Base-by-base conservation (phyloP, 2,329 filamentous ascomycete genomes). In the Trichoderma lentiforme region DNA sequence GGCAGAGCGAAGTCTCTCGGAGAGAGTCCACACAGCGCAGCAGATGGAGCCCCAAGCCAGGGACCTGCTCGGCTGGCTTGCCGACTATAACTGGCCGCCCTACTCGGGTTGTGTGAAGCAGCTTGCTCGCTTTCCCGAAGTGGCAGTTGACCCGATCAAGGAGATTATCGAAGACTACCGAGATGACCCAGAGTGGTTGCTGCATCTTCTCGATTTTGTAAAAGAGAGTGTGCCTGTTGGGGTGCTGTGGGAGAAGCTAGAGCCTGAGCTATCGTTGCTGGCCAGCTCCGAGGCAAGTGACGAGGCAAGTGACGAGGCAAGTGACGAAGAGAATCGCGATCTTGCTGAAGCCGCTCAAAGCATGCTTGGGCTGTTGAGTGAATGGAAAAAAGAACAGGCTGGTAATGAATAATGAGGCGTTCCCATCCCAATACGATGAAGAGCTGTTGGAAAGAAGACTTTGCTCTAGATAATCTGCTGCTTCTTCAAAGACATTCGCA, bases 71-170 rank as follows among this genome's bases (percentile, higher is more conserved):
- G 47, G 8, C 56, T 72, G 71, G 71, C 32, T 65, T 21, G 58
- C 65, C 9, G 71, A 72, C 30, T 7, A 3, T n/a, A 72, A 72
- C 18, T 72, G 71, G 71, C 71, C 71, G 24, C 66, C 67, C 6
- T 65, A 28, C 14, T 9, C 12, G 3, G 58, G 32, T 14, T 64
- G 71, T 7, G 7, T 60, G 11, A 39, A 70, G 51, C 71, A 72
- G 51, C 67, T 72, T 9, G 66, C 66, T 12, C 58, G 71, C 14
- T 72, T 72, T 28, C 71, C 71, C 3, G 71, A 72, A 36, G 47
- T 65, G 32, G 62, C 58, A 11, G 47, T 72, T 39, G 67, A 30
- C 15, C 66, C 66, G 12, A 70, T 72, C 28, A 61, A 43, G 36
- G 43, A 72, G 4, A 26, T 64, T n/a, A 39, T 72, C 14, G 7